Base-by-base conservation (phyloP, 1,284 basidiomycete genomes). In the Gymnopus androsaceus region DNA sequence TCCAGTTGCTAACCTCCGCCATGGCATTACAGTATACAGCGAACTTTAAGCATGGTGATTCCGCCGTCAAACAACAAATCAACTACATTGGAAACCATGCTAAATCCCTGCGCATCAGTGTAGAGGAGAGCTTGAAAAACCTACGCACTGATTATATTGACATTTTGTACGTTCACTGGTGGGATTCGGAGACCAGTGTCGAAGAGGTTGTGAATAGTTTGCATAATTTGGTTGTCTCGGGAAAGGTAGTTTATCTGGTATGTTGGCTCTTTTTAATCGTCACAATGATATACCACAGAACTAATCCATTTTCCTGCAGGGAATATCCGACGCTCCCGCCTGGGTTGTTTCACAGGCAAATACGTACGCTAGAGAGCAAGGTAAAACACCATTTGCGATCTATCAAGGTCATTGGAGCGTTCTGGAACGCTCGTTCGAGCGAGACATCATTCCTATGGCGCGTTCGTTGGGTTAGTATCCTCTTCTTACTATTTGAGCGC, bases 71-170 rank as follows among this genome's bases (percentile, higher is more conserved):
- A 14, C 74, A 79, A 51, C 72, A 77, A 56, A 62, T 71, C 4
- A 64, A 74, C 45, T 83, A 77, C 61, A 62, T 62, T 4, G 83
- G 83, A 2, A 85, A 84, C 65, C 75, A 71, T 55, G 49, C 66
- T 47, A 80, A 82, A 61, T 72, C 76, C 0, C 53, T 84, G 56
- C 72, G 75, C 51, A 38, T 77, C 28, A 76, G 75, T 38, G 69
- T 83, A 30, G 71, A 72, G 30, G 75, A 64, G 3, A 80, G 78
- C 23, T 71, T 85, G 56, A 78, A 80, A 67, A 84, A 83, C 62
- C 73, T 86, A 4, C 74, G 81, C 23, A 85, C 84, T 14, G 64
- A 67, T 30, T 86, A 83, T 59, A 75, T 82, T 62, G 80, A 82
- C 59, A 71, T 81, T 25, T 62, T 80, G 28, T 84, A 84, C 66